Evolutionary conservation across 208 protist genomes (phyloP).

Genomic region (Crithidia mellificae): DNA sequence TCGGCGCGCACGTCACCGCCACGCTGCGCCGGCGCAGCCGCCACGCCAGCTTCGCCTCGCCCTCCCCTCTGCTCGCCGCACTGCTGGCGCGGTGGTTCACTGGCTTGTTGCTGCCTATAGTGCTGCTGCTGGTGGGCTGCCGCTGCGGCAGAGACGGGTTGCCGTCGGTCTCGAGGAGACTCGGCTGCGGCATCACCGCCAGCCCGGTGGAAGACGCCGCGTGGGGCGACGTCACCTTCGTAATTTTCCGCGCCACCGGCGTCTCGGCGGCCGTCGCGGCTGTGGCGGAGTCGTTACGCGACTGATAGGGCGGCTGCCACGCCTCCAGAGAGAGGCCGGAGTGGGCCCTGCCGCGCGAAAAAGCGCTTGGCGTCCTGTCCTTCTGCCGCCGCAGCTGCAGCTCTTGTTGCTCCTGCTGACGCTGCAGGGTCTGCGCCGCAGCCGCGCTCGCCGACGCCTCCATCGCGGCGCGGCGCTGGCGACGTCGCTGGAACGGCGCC

Average conservation of each 20-base stretch:
- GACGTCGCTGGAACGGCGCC: background rate
- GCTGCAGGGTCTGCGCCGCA: slow-evolving; percentile 15
- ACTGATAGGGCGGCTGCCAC: slow-evolving; percentile 16
- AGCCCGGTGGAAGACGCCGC: background rate
- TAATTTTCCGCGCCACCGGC: background rate
- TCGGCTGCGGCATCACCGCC: background rate
- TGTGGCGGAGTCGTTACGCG: no score
- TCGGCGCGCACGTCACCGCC: background rate
- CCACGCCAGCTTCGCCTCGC: slow-evolving; percentile 1
- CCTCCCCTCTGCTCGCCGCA: background rate
- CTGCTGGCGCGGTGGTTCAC: background rate
- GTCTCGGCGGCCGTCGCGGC: background rate
- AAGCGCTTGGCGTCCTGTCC: background rate
- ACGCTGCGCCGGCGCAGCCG: slow-evolving; percentile 8
- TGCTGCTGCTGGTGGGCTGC: no score
- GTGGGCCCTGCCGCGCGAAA: background rate
- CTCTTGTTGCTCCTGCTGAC: slow-evolving; percentile 10
- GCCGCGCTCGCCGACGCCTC: slow-evolving; percentile 8
- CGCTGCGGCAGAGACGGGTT: no score
- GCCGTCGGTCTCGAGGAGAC: background rate
- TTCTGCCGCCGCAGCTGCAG: background rate
- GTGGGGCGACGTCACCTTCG: slow-evolving; percentile 8
- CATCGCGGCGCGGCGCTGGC: background rate
- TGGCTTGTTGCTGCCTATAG: no score
- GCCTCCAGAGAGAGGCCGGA: slow-evolving; percentile 3